These are phyloP conservation scores for Smithsoniella earleae DNA, from an alignment of 163 green algal genomes.

Conservation along the genomic window DNA sequence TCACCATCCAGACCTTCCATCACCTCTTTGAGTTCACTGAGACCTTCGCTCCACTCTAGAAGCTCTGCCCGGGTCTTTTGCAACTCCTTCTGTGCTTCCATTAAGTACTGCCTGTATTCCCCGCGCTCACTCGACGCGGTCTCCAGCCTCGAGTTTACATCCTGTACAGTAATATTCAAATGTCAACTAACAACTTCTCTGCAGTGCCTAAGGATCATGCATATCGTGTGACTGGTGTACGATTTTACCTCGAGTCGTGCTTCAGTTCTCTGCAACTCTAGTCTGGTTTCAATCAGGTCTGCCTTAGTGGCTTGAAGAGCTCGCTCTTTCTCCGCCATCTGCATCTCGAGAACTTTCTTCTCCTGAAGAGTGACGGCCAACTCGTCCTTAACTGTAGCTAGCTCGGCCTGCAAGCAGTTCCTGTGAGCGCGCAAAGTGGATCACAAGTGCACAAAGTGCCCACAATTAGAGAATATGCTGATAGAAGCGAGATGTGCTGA, in stretches of 20 bases:
- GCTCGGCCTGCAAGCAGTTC: neutral
- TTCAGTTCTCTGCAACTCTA: conserved; percentile 21
- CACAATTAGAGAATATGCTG: too few species aligned
- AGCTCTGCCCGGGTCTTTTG: conserved; percentile 8
- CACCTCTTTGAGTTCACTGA: conserved; percentile 18
- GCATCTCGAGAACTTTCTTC: conserved; percentile 17
- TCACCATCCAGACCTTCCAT: conserved; percentile 25
- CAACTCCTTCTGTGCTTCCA: conserved; percentile 27
- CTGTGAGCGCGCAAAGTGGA: too few species aligned
- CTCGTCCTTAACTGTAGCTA: conserved; percentile 17
- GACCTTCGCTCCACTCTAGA: conserved; percentile 29
- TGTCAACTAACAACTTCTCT: too few species aligned
- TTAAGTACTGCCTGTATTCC: conserved; percentile 25
- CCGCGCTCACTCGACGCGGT: conserved; percentile 8
- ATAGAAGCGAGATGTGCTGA: too few species aligned
- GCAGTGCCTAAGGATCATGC: too few species aligned
- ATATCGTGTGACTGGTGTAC: too few species aligned
- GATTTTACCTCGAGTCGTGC: conserved; percentile 13
- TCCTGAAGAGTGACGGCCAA: conserved; percentile 21
- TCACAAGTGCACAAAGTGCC: too few species aligned
- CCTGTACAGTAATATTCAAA: too few species aligned
- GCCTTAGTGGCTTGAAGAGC: conserved; percentile 21
- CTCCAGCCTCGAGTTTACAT: conserved; percentile 13
- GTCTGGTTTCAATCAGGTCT: conserved; percentile 27
- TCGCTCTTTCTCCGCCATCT: conserved; percentile 24